A percentile compares a stretch with the other conserved stretches of the same genome.
Evolutionary conservation across 495 filamentous ascomycete species (phyloP).

Genomic region (Podospora comata): DNA sequence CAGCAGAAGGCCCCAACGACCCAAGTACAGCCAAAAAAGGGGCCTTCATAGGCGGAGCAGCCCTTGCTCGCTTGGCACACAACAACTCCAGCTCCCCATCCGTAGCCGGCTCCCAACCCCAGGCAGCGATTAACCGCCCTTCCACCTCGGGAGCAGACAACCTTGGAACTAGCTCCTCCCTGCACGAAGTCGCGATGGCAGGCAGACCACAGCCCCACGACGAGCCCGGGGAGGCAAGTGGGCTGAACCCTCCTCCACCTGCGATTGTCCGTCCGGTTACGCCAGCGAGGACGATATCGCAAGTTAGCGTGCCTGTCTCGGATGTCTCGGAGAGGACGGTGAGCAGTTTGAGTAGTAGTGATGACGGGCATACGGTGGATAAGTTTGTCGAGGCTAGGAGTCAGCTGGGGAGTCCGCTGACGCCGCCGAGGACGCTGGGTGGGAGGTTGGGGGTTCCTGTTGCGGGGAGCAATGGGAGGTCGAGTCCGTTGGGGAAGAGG

Average conservation of each 20-base stretch:
- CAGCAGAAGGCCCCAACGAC: constrained; percentile 7
- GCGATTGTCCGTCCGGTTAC: neutral
- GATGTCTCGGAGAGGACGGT: constrained; percentile 4
- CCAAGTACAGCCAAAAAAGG: constrained; percentile 7
- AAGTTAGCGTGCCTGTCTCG: constrained; percentile 10
- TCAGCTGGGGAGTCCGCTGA: constrained; percentile 19
- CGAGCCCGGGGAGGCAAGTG: neutral
- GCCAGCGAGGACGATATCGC: constrained; percentile 8
- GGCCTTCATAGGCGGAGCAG: constrained; percentile 38
- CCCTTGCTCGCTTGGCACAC: neutral
- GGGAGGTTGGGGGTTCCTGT: neutral
- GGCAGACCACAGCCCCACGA: constrained; percentile 30
- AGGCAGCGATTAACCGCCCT: constrained; percentile 13
- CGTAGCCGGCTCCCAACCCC: neutral
- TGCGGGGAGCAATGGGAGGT: constrained; percentile 19
- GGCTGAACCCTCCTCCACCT: neutral
- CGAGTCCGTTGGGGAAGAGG: constrained; percentile 40
- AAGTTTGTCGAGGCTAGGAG: constrained; percentile 27
- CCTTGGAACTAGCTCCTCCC: constrained; percentile 27
- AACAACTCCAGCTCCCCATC: neutral
- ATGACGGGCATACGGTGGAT: constrained; percentile 15
- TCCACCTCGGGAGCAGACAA: constrained; percentile 34
- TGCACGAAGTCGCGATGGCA: constrained; percentile 53
- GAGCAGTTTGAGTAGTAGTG: constrained; percentile 22
- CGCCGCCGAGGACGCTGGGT: constrained; percentile 21